Percentiles rank a stretch among this genome's conserved stretches.
Evolutionary conservation across 2,329 filamentous ascomycete species (phyloP).

Genomic region (Alternaria ethzedia): DNA sequence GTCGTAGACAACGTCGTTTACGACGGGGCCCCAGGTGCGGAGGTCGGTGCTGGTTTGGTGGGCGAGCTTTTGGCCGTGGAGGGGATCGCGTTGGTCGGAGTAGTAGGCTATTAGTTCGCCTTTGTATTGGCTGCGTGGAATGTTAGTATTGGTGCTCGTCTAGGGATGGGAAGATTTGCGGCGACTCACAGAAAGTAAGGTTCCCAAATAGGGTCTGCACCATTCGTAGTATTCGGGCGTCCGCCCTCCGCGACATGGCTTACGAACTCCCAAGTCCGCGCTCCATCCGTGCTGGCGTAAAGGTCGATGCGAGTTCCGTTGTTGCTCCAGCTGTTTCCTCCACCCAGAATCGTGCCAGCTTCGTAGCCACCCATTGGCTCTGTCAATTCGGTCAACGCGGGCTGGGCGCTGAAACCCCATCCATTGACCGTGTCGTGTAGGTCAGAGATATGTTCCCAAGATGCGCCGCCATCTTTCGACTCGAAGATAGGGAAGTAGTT

Average conservation of each 20-base stretch:
- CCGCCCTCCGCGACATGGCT: constrained; percentile 29
- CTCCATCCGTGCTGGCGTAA: constrained; percentile 28
- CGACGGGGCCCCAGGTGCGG: constrained; percentile 24
- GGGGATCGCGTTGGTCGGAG: constrained; percentile 33
- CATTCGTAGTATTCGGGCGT: constrained; percentile 24
- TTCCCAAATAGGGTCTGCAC: constrained; percentile 27
- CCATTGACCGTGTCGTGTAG: constrained; percentile 68
- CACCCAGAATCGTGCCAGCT: constrained; percentile 42
- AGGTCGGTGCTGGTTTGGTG: constrained; percentile 28
- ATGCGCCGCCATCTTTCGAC: constrained; percentile 53
- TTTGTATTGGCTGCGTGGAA: constrained; percentile 20
- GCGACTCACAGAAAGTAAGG: constrained; percentile 26
- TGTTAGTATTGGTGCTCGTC: neutral
- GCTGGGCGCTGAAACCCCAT: constrained; percentile 64
- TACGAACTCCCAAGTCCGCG: constrained; percentile 29
- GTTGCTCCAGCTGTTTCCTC: constrained; percentile 58
- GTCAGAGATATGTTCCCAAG: constrained; percentile 66
- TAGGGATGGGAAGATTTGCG: neutral
- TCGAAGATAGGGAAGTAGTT: constrained; percentile 50
- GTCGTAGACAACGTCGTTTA: constrained; percentile 29
- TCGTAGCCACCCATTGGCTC: constrained; percentile 23
- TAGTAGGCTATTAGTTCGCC: constrained; percentile 29
- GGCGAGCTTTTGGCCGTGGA: constrained; percentile 33
- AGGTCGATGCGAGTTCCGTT: constrained; percentile 45
- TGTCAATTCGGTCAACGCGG: constrained; percentile 19